Percentiles rank a stretch among this genome's conserved stretches.
Conservation (phyloP, 768 basidiomycete species). For the Cystobasidium tubakii region DNA sequence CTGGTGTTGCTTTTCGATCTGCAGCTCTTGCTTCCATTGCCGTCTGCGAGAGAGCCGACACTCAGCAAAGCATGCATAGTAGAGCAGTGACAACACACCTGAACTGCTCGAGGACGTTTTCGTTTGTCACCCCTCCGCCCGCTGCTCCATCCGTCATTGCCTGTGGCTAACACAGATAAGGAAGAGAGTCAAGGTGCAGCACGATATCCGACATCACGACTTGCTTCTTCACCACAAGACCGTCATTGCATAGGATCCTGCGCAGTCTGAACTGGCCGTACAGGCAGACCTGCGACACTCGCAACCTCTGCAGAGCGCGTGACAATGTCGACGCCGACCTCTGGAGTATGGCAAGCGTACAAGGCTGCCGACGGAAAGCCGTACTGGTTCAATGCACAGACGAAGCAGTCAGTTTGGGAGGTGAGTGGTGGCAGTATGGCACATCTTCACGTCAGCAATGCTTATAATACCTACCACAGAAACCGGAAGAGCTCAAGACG, state of each 20-base stretch:
- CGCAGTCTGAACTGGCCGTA: no score
- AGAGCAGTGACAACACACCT: neutral
- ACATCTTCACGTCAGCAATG: neutral
- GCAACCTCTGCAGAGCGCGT: neutral
- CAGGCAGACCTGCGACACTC: no score
- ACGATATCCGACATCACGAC: neutral
- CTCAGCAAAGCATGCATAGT: neutral
- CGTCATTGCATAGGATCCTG: no score
- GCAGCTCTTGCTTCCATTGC: slow-evolving; percentile 21
- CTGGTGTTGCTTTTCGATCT: neutral
- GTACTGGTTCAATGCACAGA: slow-evolving; percentile 89
- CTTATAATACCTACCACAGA: slow-evolving; percentile 63
- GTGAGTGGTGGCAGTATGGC: slow-evolving; percentile 15
- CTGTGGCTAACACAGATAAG: neutral
- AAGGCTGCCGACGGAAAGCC: slow-evolving; percentile 93
- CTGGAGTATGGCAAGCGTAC: slow-evolving; percentile 57
- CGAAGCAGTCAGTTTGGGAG: slow-evolving; percentile 67
- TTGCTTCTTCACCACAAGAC: neutral
- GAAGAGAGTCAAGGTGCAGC: neutral
- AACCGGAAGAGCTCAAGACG: slow-evolving; percentile 88
- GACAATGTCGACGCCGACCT: slow-evolving; percentile 3
- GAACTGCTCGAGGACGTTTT: slow-evolving; percentile 14
- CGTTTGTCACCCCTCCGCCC: neutral
- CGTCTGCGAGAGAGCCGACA: neutral
- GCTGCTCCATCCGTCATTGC: neutral